Base-by-base conservation (phyloP, 2,329 filamentous ascomycete species). In the Huntiella decipiens region DNA sequence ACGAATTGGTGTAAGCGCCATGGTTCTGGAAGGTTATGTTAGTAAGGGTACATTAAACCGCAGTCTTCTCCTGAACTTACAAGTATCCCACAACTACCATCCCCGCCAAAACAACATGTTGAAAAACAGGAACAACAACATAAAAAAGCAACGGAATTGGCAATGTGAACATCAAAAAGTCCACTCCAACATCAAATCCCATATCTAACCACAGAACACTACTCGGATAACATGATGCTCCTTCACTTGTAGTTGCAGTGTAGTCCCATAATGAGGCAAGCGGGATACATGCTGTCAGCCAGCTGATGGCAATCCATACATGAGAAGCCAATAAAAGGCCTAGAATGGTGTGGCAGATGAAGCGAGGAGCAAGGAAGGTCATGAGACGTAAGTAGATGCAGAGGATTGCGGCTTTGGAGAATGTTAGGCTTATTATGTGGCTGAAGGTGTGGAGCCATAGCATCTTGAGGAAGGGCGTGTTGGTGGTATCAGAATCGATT, bases 121-220 rank as follows among this genome's bases (percentile, higher is more conserved):
- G 53, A 1, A 47, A 36, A 10, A 19, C 45, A 1, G 53, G 54
- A 32, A 60, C 50, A 28, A 54, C 51, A 2, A 61, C 47, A 12
- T 44, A 52, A 41, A 52, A 57, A 10, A 60, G 51, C 17, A 56
- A 53, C 2, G 56, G 56, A 1, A 58, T 46, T 1, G 58, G 58
- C 1, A 60, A 45, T 1, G 50, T 13, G 11, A 60, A 50, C 13
- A 59, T 55, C 7, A 56, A 13, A 1, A 55, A 37, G 22, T 60
- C 56, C 2, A 54, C 55, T 3, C 54, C 46, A 13, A 59, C 55
- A 36, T 55, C 56, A 1, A 55, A 53, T 6, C 57, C 52, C 2
- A 54, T 52, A 39, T 57, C 59, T 2, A 51, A 52, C 38, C 54
- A 55, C 40, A 58, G 58, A 45, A 58, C 56, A 3, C 41, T 40